Conservation (phyloP, 1,284 basidiomycete genomes). For the Moesziomyces parantarcticus region DNA sequence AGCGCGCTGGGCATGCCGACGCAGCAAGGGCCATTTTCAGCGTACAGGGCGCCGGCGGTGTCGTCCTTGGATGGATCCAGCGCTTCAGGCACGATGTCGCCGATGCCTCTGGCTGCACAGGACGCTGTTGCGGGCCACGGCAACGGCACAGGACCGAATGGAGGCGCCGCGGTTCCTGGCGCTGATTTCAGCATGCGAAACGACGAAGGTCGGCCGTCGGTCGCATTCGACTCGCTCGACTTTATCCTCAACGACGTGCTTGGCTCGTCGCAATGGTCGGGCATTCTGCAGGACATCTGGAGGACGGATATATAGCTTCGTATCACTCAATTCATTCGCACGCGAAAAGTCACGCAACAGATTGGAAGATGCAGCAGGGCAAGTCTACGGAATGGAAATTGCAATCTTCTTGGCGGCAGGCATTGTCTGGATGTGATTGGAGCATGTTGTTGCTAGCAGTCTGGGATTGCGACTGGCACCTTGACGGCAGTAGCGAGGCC, state of each 20-base stretch:
- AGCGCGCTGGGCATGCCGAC: not conserved
- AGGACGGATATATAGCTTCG: conserved; percentile 23
- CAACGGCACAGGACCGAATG: not conserved
- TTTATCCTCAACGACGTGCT: conserved; percentile 43
- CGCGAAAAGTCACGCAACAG: too few species aligned
- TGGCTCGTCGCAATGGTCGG: conserved; percentile 29
- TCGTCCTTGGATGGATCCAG: not conserved
- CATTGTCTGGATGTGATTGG: not conserved
- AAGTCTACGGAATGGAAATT: not conserved
- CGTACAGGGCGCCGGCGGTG: not conserved
- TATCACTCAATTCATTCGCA: too few species aligned
- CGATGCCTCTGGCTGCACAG: not conserved
- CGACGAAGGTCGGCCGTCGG: not conserved
- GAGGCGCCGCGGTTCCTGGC: not conserved
- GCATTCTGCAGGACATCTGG: conserved; percentile 41
- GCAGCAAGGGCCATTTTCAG: not conserved
- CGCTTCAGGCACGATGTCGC: not conserved
- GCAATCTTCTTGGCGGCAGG: not conserved
- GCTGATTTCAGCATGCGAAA: not conserved
- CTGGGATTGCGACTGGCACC: conserved; percentile 63
- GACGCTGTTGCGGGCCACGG: not conserved
- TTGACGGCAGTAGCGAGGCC: conserved; percentile 60
- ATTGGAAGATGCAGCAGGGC: too few species aligned
- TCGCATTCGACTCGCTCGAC: conserved; percentile 26
- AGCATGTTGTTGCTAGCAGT: conserved; percentile 37